Evolutionary conservation across 2,329 filamentous ascomycete genomes (phyloP).

Genomic region (Penicillium carneum): DNA sequence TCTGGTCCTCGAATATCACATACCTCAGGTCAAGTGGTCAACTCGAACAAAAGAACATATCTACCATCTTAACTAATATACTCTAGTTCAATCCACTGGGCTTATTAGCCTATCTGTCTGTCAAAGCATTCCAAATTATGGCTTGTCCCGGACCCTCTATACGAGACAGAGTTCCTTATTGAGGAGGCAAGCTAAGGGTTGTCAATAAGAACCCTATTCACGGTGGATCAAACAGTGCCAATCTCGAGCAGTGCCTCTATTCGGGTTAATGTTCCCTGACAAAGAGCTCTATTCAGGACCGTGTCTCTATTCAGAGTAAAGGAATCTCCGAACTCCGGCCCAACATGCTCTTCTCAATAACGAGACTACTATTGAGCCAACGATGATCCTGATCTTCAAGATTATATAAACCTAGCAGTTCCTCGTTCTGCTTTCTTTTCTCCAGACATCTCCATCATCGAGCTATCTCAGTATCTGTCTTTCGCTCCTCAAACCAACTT

Average conservation of each 20-base stretch:
- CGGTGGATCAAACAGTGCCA: background rate
- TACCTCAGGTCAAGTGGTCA: background rate
- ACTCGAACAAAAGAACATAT: background rate
- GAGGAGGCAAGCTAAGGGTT: background rate
- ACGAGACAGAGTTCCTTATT: background rate
- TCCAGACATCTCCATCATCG: slow-evolving; percentile 17
- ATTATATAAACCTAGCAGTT: slow-evolving; percentile 6
- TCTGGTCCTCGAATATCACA: background rate
- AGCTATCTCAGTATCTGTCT: slow-evolving; percentile 23
- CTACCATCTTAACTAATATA: background rate
- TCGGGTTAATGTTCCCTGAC: slow-evolving; percentile 5
- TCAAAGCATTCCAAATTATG: slow-evolving; percentile 5
- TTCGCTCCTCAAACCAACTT: slow-evolving; percentile 19
- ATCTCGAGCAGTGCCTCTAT: slow-evolving; percentile 3
- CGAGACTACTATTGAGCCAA: slow-evolving; percentile 1
- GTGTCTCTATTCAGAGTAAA: slow-evolving; percentile 16
- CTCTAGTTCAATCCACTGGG: background rate
- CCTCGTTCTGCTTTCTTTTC: background rate
- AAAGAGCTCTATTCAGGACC: slow-evolving; percentile 10
- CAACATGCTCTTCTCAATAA: background rate
- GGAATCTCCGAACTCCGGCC: background rate
- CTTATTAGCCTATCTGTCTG: background rate
- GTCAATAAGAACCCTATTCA: slow-evolving; percentile 14
- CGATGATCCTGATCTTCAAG: background rate
- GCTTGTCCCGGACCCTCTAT: background rate